Evolutionary conservation across 345 rosid species (phyloP).

Genomic region (Dipteronia sinensis): DNA sequence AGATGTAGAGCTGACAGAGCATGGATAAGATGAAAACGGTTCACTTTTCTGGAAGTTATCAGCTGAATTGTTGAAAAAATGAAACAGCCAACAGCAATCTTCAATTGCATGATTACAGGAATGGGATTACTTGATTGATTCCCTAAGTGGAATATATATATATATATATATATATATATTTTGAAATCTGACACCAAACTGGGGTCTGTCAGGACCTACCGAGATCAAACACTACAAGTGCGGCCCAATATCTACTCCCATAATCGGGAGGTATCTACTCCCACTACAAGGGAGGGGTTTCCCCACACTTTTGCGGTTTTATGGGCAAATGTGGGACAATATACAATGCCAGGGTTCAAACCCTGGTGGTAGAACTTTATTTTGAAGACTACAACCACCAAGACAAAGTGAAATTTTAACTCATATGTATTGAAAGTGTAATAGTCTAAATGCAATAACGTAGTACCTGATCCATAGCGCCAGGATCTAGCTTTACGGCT

Average conservation of each 20-base stretch:
- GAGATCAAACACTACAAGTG: no score
- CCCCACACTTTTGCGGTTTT: no score
- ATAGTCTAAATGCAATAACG: slow-evolving; percentile 6
- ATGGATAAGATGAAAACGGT: not conserved
- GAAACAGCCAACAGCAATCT: slow-evolving; percentile 4
- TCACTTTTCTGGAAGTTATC: not conserved
- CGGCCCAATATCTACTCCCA: no score
- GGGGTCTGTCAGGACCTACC: no score
- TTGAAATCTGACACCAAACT: no score
- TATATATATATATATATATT: no score
- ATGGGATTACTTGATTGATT: not conserved
- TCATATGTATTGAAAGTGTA: not conserved
- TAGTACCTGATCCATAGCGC: slow-evolving; percentile 60
- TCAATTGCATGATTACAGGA: slow-evolving; percentile 6
- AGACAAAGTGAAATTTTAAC: not conserved
- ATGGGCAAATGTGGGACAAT: no score
- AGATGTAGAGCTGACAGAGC: not conserved
- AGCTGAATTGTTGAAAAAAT: slow-evolving; percentile 8
- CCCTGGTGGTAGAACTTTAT: no score
- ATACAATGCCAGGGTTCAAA: no score
- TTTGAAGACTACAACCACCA: no score
- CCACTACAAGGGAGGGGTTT: no score
- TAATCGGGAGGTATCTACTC: no score
- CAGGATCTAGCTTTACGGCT: slow-evolving; percentile 68
- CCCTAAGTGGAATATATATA: not conserved